Evolutionary conservation across 2,329 filamentous ascomycete species (phyloP).

Genomic region (Botrytis cinerea): DNA sequence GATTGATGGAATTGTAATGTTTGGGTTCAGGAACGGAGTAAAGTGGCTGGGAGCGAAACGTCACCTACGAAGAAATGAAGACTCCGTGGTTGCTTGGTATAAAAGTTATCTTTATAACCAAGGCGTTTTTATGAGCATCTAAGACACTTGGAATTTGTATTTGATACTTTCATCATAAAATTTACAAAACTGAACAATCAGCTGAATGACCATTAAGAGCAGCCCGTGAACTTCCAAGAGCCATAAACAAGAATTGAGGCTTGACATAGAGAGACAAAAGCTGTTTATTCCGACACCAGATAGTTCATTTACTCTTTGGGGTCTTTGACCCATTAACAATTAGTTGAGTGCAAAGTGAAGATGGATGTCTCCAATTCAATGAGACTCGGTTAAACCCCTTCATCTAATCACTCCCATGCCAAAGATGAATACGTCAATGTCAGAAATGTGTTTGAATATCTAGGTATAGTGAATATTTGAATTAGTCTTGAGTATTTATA

Average conservation of each 20-base stretch:
- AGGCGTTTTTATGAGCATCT: fast-evolving
- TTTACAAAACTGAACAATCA: background rate
- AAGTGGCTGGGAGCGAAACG: background rate
- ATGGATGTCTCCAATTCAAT: background rate
- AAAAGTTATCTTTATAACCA: background rate
- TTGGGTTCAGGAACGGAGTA: background rate
- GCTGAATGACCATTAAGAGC: background rate
- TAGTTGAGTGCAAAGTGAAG: background rate
- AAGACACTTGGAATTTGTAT: background rate
- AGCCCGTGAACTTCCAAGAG: background rate
- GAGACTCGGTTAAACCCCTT: conserved; percentile 8
- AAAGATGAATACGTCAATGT: background rate
- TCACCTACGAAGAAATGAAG: background rate
- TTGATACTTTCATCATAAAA: background rate
- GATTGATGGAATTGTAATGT: background rate
- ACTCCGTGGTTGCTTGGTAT: background rate
- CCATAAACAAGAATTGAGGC: background rate
- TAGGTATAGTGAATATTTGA: background rate
- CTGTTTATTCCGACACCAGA: background rate
- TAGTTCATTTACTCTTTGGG: background rate
- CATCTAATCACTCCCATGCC: background rate
- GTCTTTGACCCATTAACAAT: background rate
- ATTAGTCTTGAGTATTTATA: background rate
- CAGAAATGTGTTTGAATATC: background rate
- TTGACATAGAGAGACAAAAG: background rate